Evolutionary conservation across 805 yeast genomes (phyloP), one percentile per base, ranked within the genome.

Genomic region (Pichia phayaonensis): DNA sequence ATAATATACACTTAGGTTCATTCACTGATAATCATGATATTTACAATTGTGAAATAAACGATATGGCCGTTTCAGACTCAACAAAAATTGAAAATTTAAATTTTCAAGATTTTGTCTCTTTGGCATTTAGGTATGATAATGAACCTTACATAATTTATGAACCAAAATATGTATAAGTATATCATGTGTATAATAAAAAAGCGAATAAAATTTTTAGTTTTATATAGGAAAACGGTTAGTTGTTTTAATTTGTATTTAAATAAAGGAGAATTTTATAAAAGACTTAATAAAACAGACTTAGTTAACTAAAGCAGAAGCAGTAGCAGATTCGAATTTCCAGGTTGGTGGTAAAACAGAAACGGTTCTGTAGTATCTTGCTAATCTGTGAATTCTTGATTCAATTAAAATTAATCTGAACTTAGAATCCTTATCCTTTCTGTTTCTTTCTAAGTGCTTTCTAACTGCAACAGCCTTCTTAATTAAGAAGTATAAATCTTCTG

Each of bases 311-410:
- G 99, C 95, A 70, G 99, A 94, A 73, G 99, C 99, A 72, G 99
- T 94, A 73, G 99, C 96, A 66, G 99, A 92, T 83, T 94, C 99
- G 95, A 87, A 94, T 83, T 94, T 94, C 99, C 99, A 94, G 94
- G 86, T 90, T 75, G 99, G 98, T 69, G 99, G 99, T 73, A 94
- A 85, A 70, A 94, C 98, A 72, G 96, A 81, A 69, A 89, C 96
- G 69, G 97, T 88, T 89, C 97, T 92, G 97, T 94, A 94, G 95
- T 94, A 94, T 83, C 99, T 88, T 67, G 99, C 96, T 74, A 94
- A 87, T 86, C 99, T 92, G 96, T 94, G 99, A 82, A 94, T 94
- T 90, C 99, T 90, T 63, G 98, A 92, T 83, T 94, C 99, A 76
- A 94, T 90, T 77, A 94, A 86, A 94, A 94, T 94, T 73, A 94